A percentile compares a stretch with the other conserved stretches of the same genome.
Conservation (phyloP, 2,329 filamentous ascomycete genomes). For the Claviceps digitariae region DNA sequence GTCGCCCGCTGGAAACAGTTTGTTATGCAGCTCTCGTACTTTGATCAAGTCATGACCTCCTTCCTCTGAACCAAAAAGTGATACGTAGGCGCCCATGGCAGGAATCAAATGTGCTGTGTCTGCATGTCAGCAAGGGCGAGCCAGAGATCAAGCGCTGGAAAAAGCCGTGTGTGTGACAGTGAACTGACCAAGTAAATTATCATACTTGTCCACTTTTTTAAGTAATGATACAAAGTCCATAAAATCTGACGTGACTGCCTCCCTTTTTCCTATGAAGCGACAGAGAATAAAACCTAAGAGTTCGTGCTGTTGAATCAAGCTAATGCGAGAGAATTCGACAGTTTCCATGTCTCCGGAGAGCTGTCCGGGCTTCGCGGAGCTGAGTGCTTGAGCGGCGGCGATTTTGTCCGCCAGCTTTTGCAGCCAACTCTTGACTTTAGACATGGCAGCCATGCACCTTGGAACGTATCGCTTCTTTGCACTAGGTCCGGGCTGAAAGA, state of each 20-base stretch:
- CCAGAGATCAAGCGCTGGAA: constrained; percentile 1
- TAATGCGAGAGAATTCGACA: constrained; percentile 66
- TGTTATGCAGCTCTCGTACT: constrained; percentile 55
- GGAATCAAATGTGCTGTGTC: constrained; percentile 65
- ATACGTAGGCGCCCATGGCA: constrained; percentile 61
- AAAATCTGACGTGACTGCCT: constrained; percentile 60
- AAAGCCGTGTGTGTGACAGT: neutral
- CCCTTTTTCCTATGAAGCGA: constrained; percentile 63
- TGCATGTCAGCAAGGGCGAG: neutral
- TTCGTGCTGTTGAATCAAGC: constrained; percentile 81
- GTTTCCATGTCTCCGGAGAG: constrained; percentile 57
- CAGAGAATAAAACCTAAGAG: constrained; percentile 68
- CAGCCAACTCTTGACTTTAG: constrained; percentile 62
- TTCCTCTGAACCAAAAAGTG: constrained; percentile 66
- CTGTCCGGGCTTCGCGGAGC: constrained; percentile 39
- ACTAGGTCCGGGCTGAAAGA: constrained; percentile 20
- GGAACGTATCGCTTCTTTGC: constrained; percentile 50
- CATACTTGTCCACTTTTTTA: constrained; percentile 62
- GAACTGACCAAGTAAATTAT: constrained; percentile 41
- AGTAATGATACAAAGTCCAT: constrained; percentile 54
- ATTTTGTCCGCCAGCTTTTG: constrained; percentile 62
- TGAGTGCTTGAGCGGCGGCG: constrained; percentile 61
- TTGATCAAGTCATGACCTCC: constrained; percentile 52
- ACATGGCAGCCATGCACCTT: constrained; percentile 65
- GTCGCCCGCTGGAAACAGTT: constrained; percentile 53